phyloP scores from a whole-genome alignment of 768 basidiomycete genomes.

The Rhodotorula diobovata region DNA sequence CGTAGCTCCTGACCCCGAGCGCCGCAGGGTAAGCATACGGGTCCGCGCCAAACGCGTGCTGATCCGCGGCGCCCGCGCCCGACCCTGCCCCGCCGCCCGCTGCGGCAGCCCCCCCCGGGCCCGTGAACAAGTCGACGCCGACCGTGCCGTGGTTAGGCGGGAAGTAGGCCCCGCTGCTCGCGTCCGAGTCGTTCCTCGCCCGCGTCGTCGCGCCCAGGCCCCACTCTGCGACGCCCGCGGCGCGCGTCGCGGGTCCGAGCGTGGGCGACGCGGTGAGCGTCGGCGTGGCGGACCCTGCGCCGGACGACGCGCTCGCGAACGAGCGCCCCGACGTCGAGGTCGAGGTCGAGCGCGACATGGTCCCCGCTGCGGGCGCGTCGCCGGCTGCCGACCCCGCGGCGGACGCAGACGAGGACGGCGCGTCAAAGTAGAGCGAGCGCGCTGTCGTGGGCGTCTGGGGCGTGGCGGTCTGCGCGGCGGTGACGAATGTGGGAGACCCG shows the following conservation, averaged over 20 bases:
- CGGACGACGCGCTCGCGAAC: not conserved
- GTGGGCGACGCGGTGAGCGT: constrained; percentile 3
- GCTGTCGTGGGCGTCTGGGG: constrained; percentile 7
- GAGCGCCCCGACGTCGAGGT: constrained; percentile 5
- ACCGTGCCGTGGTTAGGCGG: constrained; percentile 25
- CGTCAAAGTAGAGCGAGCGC: constrained; percentile 13
- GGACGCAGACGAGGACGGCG: not conserved
- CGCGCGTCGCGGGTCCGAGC: not conserved
- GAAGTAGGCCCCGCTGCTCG: constrained; percentile 3
- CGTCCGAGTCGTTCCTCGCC: not conserved
- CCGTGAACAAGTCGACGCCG: constrained; percentile 3
- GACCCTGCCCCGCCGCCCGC: not conserved
- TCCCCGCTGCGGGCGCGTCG: not conserved
- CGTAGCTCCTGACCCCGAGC: no score
- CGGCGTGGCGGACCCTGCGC: constrained; percentile 1
- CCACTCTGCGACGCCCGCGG: no score
- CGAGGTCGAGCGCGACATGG: not conserved
- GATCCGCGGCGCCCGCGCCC: no score
- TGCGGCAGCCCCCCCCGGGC: not conserved
- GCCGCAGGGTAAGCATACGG: constrained; percentile 4
- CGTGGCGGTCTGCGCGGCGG: no score
- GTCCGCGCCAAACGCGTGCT: not conserved
- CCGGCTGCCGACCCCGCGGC: not conserved
- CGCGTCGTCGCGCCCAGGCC: not conserved
- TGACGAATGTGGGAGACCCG: no score